phyloP scores from a whole-genome alignment of 768 basidiomycete species.

The Panaeolus papilionaceus region DNA sequence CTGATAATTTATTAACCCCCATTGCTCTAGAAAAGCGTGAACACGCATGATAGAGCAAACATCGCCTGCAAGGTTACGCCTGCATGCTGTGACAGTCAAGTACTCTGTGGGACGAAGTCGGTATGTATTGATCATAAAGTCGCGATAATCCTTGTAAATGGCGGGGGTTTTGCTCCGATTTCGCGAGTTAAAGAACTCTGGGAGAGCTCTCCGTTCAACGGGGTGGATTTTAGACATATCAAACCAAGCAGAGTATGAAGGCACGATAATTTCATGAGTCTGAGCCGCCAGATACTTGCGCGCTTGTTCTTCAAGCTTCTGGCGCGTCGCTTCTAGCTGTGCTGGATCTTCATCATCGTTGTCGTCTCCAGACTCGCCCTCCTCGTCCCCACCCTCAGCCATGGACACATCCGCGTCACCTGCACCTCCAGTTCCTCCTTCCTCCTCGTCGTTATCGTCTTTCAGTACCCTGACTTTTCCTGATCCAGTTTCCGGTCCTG shows the following conservation, averaged over 20 bases:
- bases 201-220: constrained; percentile 90
- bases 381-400: constrained; percentile 81
- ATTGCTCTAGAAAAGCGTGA: constrained; percentile 98
- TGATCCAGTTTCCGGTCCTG: constrained; percentile 49
- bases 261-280: constrained; percentile 96
- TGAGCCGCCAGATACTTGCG: constrained; percentile 96
- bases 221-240: constrained; percentile 93
- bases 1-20: constrained; percentile 99
- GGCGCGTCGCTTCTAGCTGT: constrained; percentile 80
- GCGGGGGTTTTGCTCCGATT: constrained; percentile 95
- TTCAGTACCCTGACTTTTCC: constrained; percentile 50
- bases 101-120: constrained; percentile 93
- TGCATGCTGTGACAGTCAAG: constrained; percentile 95
- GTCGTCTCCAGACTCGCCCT: constrained; percentile 78
- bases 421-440: constrained; percentile 38
- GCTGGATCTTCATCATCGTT: constrained; percentile 88
- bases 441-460: constrained; percentile 71
- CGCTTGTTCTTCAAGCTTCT: constrained; percentile 84
- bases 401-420: constrained; percentile 62
- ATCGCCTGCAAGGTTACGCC: constrained; percentile 96
- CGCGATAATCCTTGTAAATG: constrained; percentile 98
- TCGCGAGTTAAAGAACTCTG: constrained; percentile 97
- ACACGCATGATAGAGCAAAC: constrained; percentile 99
- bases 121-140: constrained; percentile 99
- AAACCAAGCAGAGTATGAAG: constrained; percentile 98